phyloP scores from a whole-genome alignment of 768 basidiomycete genomes.

The Hericium alpestre region DNA sequence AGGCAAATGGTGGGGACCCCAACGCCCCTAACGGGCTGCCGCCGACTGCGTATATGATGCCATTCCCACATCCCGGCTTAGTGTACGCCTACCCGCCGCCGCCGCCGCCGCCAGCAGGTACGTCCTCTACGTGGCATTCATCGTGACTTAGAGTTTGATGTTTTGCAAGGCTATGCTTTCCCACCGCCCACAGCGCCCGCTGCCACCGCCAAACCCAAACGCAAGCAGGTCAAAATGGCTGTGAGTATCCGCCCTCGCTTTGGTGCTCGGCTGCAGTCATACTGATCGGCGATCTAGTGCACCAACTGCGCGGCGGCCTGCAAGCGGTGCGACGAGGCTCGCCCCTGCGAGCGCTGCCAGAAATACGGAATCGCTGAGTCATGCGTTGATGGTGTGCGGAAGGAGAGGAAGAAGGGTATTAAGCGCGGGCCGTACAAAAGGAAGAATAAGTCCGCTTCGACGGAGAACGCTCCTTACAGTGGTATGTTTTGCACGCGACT shows the following conservation, averaged over 20 bases:
- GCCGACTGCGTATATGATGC: conserved; percentile 9
- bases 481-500: not conserved
- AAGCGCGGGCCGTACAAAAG: conserved; percentile 51
- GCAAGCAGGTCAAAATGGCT: conserved; percentile 51
- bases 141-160: not conserved
- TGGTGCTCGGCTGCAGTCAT: not conserved
- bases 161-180: conserved; percentile 11
- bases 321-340: conserved; percentile 46
- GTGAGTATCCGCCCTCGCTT: conserved; percentile 23
- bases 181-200: conserved; percentile 19
- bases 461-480: conserved; percentile 14
- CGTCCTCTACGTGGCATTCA: not conserved
- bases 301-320: conserved; percentile 49
- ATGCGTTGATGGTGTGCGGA: conserved; percentile 52
- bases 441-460: conserved; percentile 26
- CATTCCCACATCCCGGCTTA: conserved; percentile 10
- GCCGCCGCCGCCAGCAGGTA: conserved; percentile 12
- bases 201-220: conserved; percentile 27
- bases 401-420: conserved; percentile 53
- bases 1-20: conserved; percentile 7
- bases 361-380: conserved; percentile 49
- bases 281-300: conserved; percentile 24
- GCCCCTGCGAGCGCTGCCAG: conserved; percentile 53
- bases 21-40: conserved; percentile 7
- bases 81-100: conserved; percentile 18